Evolutionary conservation across 208 protist species (phyloP).

Genomic region (Trichomonas vaginalis): DNA sequence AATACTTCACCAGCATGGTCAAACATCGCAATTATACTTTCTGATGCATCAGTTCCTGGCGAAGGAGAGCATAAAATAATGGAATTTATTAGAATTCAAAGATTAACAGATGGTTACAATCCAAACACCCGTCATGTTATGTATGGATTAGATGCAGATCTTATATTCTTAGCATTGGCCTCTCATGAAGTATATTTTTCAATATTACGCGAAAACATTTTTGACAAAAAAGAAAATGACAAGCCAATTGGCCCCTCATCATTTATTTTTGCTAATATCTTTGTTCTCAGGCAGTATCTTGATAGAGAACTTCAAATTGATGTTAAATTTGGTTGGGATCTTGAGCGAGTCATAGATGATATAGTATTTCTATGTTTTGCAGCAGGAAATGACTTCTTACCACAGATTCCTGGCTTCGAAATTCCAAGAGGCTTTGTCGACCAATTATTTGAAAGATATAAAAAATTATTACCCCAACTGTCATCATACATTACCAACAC

Average conservation of each 20-base stretch:
- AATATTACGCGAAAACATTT: slow-evolving; percentile 77
- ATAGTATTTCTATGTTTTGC: slow-evolving; percentile 59
- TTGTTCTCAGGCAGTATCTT: slow-evolving; percentile 21
- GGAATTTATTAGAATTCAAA: slow-evolving; percentile 82
- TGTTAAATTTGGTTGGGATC: slow-evolving; percentile 26
- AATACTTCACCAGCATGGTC: slow-evolving; percentile 51
- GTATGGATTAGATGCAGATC: slow-evolving; percentile 80
- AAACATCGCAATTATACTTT: slow-evolving; percentile 55
- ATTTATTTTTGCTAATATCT: slow-evolving; percentile 23
- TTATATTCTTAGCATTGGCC: slow-evolving; percentile 84
- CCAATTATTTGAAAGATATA: slow-evolving; percentile 62
- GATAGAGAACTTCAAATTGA: not conserved
- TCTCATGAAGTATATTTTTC: slow-evolving; percentile 83
- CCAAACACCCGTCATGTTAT: slow-evolving; percentile 81
- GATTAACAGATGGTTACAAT: slow-evolving; percentile 63
- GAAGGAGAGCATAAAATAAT: slow-evolving; percentile 99
- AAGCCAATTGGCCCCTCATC: not conserved
- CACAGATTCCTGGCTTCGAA: slow-evolving; percentile 67
- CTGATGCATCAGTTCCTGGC: slow-evolving; percentile 57
- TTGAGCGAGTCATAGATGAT: slow-evolving; percentile 33
- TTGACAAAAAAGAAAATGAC: not conserved
- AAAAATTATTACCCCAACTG: slow-evolving; percentile 49
- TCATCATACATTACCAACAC: slow-evolving; percentile 54
- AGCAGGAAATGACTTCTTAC: slow-evolving; percentile 95
- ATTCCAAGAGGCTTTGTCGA: slow-evolving; percentile 74